These are phyloP conservation scores for Komagataella pastoris DNA, from an alignment of 805 yeast species.

Conservation along the genomic window DNA sequence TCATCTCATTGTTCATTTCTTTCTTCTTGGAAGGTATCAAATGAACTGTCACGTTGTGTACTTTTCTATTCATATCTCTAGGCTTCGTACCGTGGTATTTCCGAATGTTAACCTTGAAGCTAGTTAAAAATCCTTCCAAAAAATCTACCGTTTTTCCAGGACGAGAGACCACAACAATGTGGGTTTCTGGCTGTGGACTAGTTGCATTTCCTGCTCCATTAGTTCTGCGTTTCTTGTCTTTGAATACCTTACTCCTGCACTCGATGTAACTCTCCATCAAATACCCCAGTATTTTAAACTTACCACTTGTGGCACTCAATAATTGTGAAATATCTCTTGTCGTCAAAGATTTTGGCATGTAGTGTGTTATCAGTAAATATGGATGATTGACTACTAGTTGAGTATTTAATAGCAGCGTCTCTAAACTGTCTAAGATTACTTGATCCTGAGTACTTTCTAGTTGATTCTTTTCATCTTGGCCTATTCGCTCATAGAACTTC, in stretches of 20 bases:
- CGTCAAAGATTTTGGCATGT: slow-evolving; percentile 67
- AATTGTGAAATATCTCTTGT: slow-evolving; percentile 60
- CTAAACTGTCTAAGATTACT: slow-evolving; percentile 61
- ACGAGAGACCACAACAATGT: slow-evolving; percentile 59
- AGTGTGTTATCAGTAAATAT: slow-evolving; percentile 69
- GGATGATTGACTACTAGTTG: slow-evolving; percentile 84
- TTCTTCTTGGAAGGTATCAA: slow-evolving; percentile 24
- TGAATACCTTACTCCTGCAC: slow-evolving; percentile 9
- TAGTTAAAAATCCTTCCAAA: slow-evolving; percentile 56
- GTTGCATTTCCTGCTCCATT: background rate
- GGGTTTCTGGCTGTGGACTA: slow-evolving; percentile 16
- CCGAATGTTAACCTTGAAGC: slow-evolving; percentile 40
- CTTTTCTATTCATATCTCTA: slow-evolving; percentile 25
- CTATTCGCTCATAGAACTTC: slow-evolving; percentile 63
- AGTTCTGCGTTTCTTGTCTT: slow-evolving; percentile 4
- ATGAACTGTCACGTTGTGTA: slow-evolving; percentile 19
- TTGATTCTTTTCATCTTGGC: slow-evolving; percentile 18
- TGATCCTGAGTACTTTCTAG: slow-evolving; percentile 24
- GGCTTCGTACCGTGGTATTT: slow-evolving; percentile 52
- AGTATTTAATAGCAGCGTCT: slow-evolving; percentile 62
- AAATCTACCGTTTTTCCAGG: slow-evolving; percentile 61
- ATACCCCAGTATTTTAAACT: slow-evolving; percentile 59
- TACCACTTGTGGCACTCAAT: slow-evolving; percentile 71
- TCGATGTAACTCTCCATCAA: slow-evolving; percentile 31
- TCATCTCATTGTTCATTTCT: slow-evolving; percentile 8